Base-by-base conservation (phyloP, 805 yeast species). In the Hemisphaericaspora nanyangensis region DNA sequence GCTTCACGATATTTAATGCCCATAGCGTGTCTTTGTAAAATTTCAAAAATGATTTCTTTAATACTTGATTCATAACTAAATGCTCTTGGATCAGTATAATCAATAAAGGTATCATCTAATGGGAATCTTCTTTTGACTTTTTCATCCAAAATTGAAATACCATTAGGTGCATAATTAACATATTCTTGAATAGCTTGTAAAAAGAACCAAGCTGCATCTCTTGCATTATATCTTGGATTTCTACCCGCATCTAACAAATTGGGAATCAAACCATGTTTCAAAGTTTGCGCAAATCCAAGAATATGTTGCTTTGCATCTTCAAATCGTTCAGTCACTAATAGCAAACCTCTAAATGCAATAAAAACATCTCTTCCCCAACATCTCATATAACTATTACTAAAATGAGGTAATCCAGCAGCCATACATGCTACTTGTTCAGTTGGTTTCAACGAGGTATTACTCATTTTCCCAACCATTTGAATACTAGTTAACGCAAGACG, bases 351-450 rank as follows among this genome's bases (percentile, higher is more conserved):
- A 31, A 85, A 71, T 0, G 96, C 76, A 33, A 91, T 83, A 57
- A 93, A 93, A 1, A 89, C 95, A 61, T 91, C 99, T 55, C 99
- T 76, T 17, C 99, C 99, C 99, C 99, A 91, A 58, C 96, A 88
- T 60, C 99, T 75, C 96, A 91, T 89, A 60, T 85, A 90, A 47
- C 84, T 88, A 42, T 75, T 76, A 56, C 93, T 82, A 64, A 91
- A 91, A 61, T 89, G 97, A 2, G 99, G 99, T 44, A 91, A 72
- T 1, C 98, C 99, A 1, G 99, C 99, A 12, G 98, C 96, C 77
- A 91, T 70, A 30, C 86, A 77, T 2, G 95, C 85, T 12, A 80
- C 74, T 31, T 70, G 63, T 8, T 70, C 63, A 29, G 64, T 65
- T 2, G 98, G 95, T 19, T 71, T 63, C 38, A 93, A 69, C 0